Percentiles rank a stretch among this genome's conserved stretches.
Evolutionary conservation across 2,329 filamentous ascomycete species (phyloP).

Genomic region (Cladosporium colombiae): DNA sequence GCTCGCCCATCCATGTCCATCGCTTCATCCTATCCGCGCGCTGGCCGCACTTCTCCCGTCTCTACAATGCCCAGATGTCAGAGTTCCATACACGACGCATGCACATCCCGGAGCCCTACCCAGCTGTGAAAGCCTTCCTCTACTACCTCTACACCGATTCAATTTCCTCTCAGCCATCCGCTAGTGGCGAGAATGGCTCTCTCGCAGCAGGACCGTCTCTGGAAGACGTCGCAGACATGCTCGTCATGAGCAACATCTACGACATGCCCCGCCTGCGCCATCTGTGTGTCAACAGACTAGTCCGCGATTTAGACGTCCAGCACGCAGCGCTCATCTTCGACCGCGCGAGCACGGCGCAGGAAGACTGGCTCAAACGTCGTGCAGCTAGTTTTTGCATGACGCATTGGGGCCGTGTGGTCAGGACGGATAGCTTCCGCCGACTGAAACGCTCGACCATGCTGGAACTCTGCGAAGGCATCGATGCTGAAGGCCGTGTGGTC

Average conservation of each 20-base stretch:
- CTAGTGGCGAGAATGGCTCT: conserved; percentile 21
- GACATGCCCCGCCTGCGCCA: conserved; percentile 92
- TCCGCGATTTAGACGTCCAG: conserved; percentile 88
- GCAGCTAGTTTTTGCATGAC: conserved; percentile 86
- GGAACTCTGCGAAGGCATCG: conserved; percentile 89
- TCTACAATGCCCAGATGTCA: conserved; percentile 93
- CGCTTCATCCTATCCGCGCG: conserved; percentile 90
- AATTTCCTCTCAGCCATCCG: conserved; percentile 54
- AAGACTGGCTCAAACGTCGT: conserved; percentile 89
- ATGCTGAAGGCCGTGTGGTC: conserved; percentile 87
- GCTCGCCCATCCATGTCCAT: conserved; percentile 84
- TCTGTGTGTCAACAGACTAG: conserved; percentile 85
- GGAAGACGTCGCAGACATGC: conserved; percentile 84
- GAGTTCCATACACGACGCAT: conserved; percentile 97
- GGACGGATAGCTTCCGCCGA: conserved; percentile 81
- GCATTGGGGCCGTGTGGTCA: conserved; percentile 92
- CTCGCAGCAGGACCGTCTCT: conserved; percentile 60
- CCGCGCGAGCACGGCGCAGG: conserved; percentile 82
- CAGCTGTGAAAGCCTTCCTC: conserved; percentile 89
- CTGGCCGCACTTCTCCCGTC: conserved; percentile 92
- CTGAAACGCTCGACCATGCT: conserved; percentile 78
- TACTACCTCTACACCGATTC: conserved; percentile 97
- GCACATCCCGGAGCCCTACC: conserved; percentile 96
- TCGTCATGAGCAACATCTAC: conserved; percentile 98
- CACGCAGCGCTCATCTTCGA: conserved; percentile 97